Evolutionary conservation across 2,329 filamentous ascomycete species (phyloP).

Genomic region (Chaetomiaceae sp.): DNA sequence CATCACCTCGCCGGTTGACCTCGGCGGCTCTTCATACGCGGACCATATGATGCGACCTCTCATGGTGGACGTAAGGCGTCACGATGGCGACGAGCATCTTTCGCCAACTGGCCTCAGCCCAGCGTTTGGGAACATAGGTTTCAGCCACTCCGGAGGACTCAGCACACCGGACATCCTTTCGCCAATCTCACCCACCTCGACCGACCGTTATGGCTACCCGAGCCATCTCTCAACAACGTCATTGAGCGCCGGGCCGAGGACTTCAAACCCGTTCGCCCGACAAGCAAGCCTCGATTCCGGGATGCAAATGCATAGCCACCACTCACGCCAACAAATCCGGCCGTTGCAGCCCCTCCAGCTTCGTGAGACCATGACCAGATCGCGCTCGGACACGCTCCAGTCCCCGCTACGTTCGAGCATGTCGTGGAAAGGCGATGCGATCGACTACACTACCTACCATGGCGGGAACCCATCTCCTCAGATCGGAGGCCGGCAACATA

Average conservation of each 20-base stretch:
- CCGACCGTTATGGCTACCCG: slow-evolving; percentile 52
- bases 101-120: slow-evolving; percentile 65
- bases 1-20: slow-evolving; percentile 47
- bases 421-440: slow-evolving; percentile 59
- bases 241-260: slow-evolving; percentile 45
- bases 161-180: slow-evolving; percentile 53
- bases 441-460: slow-evolving; percentile 54
- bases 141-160: slow-evolving; percentile 51
- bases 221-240: slow-evolving; percentile 43
- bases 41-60: slow-evolving; percentile 63
- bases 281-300: slow-evolving; percentile 44
- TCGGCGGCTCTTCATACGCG: slow-evolving; percentile 46
- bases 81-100: slow-evolving; percentile 60
- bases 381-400: slow-evolving; percentile 54
- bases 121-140: slow-evolving; percentile 62
- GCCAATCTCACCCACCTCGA: slow-evolving; percentile 51
- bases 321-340: slow-evolving; percentile 44
- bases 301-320: slow-evolving; percentile 43
- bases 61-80: slow-evolving; percentile 63
- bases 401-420: slow-evolving; percentile 57
- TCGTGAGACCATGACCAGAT: slow-evolving; percentile 53
- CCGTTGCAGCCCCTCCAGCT: slow-evolving; percentile 56
- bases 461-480: slow-evolving; percentile 43
- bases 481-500: slow-evolving; percentile 43
- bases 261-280: slow-evolving; percentile 50